These are phyloP conservation scores for Globisporangium acanthophoron DNA, from an alignment of 352 stramenopile genomes.

Conservation along the genomic window DNA sequence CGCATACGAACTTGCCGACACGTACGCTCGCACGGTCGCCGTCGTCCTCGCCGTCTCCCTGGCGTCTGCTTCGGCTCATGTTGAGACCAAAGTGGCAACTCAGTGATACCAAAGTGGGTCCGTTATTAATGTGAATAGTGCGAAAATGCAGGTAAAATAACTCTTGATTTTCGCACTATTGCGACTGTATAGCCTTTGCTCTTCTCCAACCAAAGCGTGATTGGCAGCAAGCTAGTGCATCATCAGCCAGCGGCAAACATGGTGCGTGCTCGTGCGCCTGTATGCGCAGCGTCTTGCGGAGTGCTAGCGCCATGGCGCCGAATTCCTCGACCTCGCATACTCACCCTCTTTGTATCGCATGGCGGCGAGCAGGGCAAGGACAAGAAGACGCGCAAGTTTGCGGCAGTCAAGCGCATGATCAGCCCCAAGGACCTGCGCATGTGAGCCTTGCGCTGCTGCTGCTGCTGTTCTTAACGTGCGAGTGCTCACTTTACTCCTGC, in stretches of 20 bases:
- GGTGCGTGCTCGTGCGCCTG: conserved; percentile 7
- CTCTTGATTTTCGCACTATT: neutral
- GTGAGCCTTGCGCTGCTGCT: conserved; percentile 35
- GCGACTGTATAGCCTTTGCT: neutral
- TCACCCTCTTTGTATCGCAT: neutral
- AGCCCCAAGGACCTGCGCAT: conserved; percentile 97
- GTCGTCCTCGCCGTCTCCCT: neutral
- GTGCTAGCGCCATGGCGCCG: neutral
- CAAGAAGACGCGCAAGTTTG: conserved; percentile 98
- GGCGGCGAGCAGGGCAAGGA: conserved; percentile 82
- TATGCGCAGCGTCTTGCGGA: neutral
- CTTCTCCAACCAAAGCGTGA: neutral
- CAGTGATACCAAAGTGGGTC: neutral
- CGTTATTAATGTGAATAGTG: too few relatives aligned
- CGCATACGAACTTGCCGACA: too few relatives aligned
- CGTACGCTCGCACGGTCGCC: neutral
- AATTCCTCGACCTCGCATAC: neutral
- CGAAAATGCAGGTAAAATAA: neutral
- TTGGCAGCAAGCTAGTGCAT: neutral
- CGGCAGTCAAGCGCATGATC: conserved; percentile 97
- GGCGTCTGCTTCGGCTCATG: neutral
- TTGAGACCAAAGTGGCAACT: neutral
- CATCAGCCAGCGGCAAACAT: conserved; percentile 4
- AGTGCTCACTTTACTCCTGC: neutral
- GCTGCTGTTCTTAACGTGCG: neutral